Conservation (phyloP, 257 asterid genomes). For the Plantago elongata region DNA sequence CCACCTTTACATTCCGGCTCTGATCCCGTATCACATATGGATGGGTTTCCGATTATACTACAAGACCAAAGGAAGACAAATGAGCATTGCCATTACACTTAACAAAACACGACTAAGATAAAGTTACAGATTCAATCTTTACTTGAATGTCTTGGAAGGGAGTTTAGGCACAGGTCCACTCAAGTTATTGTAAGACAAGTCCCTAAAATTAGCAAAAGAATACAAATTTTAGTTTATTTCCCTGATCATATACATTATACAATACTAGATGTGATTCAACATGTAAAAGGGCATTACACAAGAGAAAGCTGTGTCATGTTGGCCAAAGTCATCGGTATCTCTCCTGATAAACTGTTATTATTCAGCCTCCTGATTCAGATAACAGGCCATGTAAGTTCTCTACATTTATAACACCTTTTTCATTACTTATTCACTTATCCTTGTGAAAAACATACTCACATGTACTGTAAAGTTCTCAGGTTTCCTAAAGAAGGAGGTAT, state of each 20-base stretch:
- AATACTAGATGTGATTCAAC: slow-evolving; percentile 1
- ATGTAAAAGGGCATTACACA: slow-evolving; percentile 46
- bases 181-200: slow-evolving; percentile 91
- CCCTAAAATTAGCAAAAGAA: slow-evolving; percentile 44
- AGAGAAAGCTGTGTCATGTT: slow-evolving; percentile 75
- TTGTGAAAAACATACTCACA: slow-evolving; percentile 37
- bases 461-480: slow-evolving; percentile 61
- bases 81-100: slow-evolving; percentile 15
- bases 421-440: not conserved
- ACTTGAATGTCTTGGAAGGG: slow-evolving; percentile 84
- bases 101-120: not conserved
- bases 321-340: slow-evolving; percentile 66
- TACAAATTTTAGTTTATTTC: slow-evolving; percentile 9
- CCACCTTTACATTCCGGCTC: slow-evolving; percentile 62
- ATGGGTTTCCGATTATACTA: slow-evolving; percentile 84
- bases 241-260: not conserved
- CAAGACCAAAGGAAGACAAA: slow-evolving; percentile 8
- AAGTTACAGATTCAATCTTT: slow-evolving; percentile 24
- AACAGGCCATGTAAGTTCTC: slow-evolving; percentile 13
- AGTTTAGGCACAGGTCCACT: slow-evolving; percentile 77
- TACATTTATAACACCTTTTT: not conserved
- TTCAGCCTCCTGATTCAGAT: slow-evolving; percentile 69
- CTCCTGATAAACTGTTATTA: slow-evolving; percentile 75
- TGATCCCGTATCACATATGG: slow-evolving; percentile 56
- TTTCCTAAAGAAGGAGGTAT: slow-evolving; percentile 66